These are phyloP conservation scores for Monilinia fructigena DNA, from an alignment of 2,329 filamentous ascomycete genomes.

Conservation along the genomic window DNA sequence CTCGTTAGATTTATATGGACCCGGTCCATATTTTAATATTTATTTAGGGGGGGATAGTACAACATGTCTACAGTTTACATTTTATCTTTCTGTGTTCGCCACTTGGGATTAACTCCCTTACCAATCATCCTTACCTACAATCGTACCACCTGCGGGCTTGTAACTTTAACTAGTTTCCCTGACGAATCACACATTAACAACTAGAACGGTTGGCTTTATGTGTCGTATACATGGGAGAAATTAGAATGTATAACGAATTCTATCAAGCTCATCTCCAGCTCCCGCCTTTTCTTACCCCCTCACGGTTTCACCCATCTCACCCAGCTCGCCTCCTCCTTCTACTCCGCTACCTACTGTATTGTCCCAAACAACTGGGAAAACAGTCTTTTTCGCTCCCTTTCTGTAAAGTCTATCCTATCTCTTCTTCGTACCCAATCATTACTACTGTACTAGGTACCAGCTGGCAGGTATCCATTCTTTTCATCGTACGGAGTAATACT, in stretches of 20 bases:
- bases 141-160: slow-evolving; percentile 9
- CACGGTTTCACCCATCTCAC: too few relatives aligned
- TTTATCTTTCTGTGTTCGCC: neutral
- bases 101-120: neutral
- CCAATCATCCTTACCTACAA: neutral
- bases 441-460: neutral
- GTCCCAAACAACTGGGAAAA: too few relatives aligned
- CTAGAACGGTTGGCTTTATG: slow-evolving; percentile 13
- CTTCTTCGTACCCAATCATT: neutral
- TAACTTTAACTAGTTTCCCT: neutral
- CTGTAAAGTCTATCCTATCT: neutral
- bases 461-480: neutral
- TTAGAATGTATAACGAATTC: too few relatives aligned
- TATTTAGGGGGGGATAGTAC: too few relatives aligned
- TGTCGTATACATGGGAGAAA: neutral
- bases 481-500: neutral
- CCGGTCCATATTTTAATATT: too few relatives aligned
- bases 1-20: too few relatives aligned
- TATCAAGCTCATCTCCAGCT: too few relatives aligned
- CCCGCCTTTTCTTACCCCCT: too few relatives aligned
- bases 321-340: too few relatives aligned
- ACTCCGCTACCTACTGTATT: too few relatives aligned
- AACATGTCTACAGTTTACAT: too few relatives aligned
- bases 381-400: neutral
- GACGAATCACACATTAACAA: slow-evolving; percentile 12